Evolutionary conservation across 2,329 filamentous ascomycete genomes (phyloP).

Genomic region (Hawksworthiomyces lignivorus): DNA sequence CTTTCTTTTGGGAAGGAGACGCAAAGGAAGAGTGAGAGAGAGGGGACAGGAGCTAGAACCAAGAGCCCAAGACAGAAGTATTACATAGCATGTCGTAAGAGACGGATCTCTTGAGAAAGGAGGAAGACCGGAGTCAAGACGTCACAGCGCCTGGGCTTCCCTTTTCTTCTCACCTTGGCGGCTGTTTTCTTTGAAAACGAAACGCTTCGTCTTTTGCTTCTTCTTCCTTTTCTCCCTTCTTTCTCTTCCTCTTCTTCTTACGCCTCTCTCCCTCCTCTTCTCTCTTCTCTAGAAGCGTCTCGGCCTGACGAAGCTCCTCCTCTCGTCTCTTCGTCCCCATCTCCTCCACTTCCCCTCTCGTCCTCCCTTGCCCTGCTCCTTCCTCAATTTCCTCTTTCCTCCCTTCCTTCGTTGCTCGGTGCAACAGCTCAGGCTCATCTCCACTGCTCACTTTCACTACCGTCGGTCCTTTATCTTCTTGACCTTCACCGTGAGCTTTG

Average conservation of each 20-base stretch:
- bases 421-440: slow-evolving; percentile 12
- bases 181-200: background rate
- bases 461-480: slow-evolving; percentile 3
- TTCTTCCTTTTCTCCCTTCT: background rate
- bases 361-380: background rate
- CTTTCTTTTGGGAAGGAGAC: background rate
- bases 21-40: background rate
- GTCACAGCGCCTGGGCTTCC: background rate
- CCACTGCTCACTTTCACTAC: no score
- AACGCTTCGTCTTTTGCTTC: slow-evolving; percentile 1
- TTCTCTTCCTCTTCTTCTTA: background rate
- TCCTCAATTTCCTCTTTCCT: background rate
- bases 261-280: background rate
- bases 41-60: no score
- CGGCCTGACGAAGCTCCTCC: no score
- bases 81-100: background rate
- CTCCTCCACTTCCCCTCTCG: background rate
- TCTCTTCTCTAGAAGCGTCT: no score
- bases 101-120: no score
- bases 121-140: no score
- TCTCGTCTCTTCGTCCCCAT: no score
- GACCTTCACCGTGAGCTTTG: no score
- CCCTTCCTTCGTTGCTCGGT: slow-evolving; percentile 13
- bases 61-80: no score
- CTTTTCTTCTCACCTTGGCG: background rate